These are phyloP conservation scores for Ascomycota sp. DNA, from an alignment of 2,329 filamentous ascomycete species.

Conservation along the genomic window DNA sequence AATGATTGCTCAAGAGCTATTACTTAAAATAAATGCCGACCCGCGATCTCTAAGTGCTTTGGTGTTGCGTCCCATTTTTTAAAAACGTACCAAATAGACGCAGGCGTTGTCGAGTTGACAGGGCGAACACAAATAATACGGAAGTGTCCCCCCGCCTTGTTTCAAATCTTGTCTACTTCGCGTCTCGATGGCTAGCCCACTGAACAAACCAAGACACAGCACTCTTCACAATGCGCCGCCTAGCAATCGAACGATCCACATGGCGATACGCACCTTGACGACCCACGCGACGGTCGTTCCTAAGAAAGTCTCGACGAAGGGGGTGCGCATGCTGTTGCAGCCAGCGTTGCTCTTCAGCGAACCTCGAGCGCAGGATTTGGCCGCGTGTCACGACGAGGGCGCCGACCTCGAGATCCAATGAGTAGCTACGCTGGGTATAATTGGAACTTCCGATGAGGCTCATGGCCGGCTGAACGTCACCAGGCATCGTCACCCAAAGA, in stretches of 20 bases:
- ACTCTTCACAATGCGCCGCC: slow-evolving; percentile 49
- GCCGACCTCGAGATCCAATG: slow-evolving; percentile 77
- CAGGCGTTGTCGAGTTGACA: no score
- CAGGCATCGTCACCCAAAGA: slow-evolving; percentile 64
- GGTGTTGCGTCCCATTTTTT: no score
- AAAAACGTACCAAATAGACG: no score
- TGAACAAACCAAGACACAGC: no score
- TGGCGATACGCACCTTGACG: slow-evolving; percentile 69
- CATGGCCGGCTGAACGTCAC: slow-evolving; percentile 46
- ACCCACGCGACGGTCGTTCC: slow-evolving; percentile 63
- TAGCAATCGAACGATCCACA: slow-evolving; percentile 79
- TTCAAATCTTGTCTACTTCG: no score
- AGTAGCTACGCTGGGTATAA: slow-evolving; percentile 87
- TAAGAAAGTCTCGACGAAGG: slow-evolving; percentile 61
- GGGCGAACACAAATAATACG: no score
- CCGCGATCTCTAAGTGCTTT: no score
- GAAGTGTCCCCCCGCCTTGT: background rate
- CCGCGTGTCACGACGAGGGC: slow-evolving; percentile 70
- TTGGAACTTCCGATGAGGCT: slow-evolving; percentile 83
- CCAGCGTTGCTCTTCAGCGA: slow-evolving; percentile 67
- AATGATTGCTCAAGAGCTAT: no score
- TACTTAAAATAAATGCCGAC: no score
- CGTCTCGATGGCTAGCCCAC: no score
- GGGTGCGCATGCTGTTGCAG: slow-evolving; percentile 52
- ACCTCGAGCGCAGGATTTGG: slow-evolving; percentile 43